phyloP scores from a whole-genome alignment of 805 yeast species.

The Clavispora fructus region DNA sequence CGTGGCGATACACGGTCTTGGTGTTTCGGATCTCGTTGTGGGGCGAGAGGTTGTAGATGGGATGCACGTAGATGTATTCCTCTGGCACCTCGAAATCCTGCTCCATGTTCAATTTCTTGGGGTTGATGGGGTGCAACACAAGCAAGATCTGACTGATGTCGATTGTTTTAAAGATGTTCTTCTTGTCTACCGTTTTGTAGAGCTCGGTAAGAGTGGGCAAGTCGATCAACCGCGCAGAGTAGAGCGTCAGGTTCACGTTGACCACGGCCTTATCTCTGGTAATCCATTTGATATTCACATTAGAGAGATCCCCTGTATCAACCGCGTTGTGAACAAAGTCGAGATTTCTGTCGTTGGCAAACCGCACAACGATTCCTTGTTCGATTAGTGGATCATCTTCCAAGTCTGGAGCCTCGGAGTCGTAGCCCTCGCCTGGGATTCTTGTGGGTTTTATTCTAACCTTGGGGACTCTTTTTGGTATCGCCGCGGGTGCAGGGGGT shows the following conservation, averaged over 20 bases:
- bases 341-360: constrained; percentile 61
- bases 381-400: constrained; percentile 94
- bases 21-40: constrained; percentile 38
- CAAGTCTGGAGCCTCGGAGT: constrained; percentile 91
- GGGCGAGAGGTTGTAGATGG: constrained; percentile 31
- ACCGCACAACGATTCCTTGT: constrained; percentile 76
- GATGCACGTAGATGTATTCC: constrained; percentile 31
- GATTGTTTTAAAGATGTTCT: constrained; percentile 79
- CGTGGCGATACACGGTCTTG: constrained; percentile 60
- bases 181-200: constrained; percentile 82
- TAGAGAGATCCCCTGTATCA: constrained; percentile 70
- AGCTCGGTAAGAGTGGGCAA: constrained; percentile 85
- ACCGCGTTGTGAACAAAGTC: constrained; percentile 73
- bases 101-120: constrained; percentile 37
- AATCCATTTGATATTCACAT: constrained; percentile 74
- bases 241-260: constrained; percentile 58
- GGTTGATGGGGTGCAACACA: constrained; percentile 52
- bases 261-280: constrained; percentile 77
- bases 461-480: constrained; percentile 30
- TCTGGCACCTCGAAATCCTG: constrained; percentile 41
- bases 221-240: constrained; percentile 82
- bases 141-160: constrained; percentile 84
- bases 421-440: constrained; percentile 92
- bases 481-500: constrained; percentile 2
- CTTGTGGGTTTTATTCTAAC: constrained; percentile 56